These are phyloP conservation scores for Verbascum thapsus DNA, from an alignment of 257 asterid species.

Conservation along the genomic window DNA sequence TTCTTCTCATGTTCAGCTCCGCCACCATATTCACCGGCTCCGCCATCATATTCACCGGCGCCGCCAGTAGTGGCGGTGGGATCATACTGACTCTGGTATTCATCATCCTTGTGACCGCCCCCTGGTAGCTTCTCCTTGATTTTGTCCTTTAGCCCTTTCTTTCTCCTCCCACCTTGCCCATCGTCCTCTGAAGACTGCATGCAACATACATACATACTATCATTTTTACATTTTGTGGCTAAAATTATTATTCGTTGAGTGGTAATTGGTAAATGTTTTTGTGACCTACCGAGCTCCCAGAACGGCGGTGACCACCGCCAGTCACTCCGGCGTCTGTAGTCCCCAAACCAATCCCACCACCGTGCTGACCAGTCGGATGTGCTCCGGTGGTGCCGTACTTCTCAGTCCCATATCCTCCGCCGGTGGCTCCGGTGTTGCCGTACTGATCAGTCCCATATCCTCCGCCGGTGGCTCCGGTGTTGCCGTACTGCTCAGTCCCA, in stretches of 20 bases:
- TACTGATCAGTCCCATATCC: neutral
- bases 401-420: neutral
- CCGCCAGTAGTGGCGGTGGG: neutral
- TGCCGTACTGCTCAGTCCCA: slow-evolving; percentile 24
- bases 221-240: too few species aligned
- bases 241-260: too few species aligned
- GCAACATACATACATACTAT: neutral
- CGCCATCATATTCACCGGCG: neutral
- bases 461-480: neutral
- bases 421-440: too few species aligned
- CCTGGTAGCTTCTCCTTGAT: neutral
- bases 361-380: neutral
- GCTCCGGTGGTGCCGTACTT: neutral
- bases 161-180: slow-evolving; percentile 7
- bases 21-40: too few species aligned
- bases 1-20: slow-evolving; percentile 16
- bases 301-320: neutral
- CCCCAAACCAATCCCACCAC: neutral
- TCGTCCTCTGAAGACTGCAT: too few species aligned
- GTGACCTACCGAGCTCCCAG: neutral
- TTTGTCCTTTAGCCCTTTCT: neutral
- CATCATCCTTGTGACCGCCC: neutral
- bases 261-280: too few species aligned
- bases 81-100: neutral
- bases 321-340: neutral